Evolutionary conservation across 805 yeast species (phyloP).

Genomic region (Metschnikowia kunwiensis): DNA sequence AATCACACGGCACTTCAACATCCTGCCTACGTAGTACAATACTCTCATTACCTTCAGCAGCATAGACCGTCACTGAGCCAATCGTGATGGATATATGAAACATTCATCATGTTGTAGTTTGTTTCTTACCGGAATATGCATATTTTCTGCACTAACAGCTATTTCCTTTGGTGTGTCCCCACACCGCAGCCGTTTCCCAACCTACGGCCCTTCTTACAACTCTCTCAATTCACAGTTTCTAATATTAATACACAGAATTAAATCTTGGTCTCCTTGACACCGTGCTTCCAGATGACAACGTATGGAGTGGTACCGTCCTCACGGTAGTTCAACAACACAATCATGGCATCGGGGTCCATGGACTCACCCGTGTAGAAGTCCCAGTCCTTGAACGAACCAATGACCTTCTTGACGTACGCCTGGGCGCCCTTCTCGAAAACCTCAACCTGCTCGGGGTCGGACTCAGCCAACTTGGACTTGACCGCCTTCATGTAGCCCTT

Average conservation of each 20-base stretch:
- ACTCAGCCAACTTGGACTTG: constrained; percentile 87
- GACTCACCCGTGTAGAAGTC: constrained; percentile 99
- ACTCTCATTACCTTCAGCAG: too few relatives aligned
- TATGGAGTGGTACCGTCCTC: constrained; percentile 98
- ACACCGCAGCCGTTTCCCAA: too few relatives aligned
- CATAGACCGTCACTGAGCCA: too few relatives aligned
- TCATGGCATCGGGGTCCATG: constrained; percentile 99
- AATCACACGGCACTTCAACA: too few relatives aligned
- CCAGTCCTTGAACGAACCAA: constrained; percentile 97
- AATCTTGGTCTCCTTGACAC: constrained; percentile 85
- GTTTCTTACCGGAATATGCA: too few relatives aligned
- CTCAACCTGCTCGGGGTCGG: constrained; percentile 82
- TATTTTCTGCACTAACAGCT: too few relatives aligned
- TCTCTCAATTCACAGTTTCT: constrained; percentile 7
- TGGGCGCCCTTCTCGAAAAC: constrained; percentile 97
- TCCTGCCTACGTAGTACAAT: too few relatives aligned
- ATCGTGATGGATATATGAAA: too few relatives aligned
- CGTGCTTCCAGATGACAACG: constrained; percentile 99
- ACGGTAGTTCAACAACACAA: constrained; percentile 97
- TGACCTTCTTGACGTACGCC: constrained; percentile 92
- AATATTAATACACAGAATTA: constrained; percentile 39
- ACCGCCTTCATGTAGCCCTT: constrained; percentile 98
- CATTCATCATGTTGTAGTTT: too few relatives aligned
- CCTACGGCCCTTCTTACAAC: too few relatives aligned
- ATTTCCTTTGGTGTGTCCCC: too few relatives aligned